Evolutionary conservation across 148 eudicot genomes (phyloP).

Genomic region (Limonium bicolor): DNA sequence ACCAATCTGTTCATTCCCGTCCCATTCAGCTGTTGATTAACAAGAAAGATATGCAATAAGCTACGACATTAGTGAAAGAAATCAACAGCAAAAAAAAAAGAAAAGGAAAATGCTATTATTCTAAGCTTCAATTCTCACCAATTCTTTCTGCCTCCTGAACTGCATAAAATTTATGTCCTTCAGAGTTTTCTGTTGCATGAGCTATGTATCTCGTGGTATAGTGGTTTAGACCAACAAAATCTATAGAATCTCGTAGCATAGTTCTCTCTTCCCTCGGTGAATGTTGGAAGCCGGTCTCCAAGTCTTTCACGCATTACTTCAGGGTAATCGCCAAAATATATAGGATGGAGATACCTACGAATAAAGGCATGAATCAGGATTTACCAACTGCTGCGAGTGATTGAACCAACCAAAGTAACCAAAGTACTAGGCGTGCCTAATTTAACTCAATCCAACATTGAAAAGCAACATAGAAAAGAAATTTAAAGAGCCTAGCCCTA

Average conservation of each 20-base stretch:
- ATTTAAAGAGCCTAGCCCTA: slow-evolving; percentile 42
- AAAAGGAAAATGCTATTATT: no score
- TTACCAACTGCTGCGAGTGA: no score
- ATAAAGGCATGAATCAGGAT: slow-evolving; percentile 1
- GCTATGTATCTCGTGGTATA: slow-evolving; percentile 63
- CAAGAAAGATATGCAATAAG: slow-evolving; percentile 10
- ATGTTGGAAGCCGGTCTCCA: slow-evolving; percentile 51
- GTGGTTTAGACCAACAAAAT: slow-evolving; percentile 68
- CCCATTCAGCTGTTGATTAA: slow-evolving; percentile 69
- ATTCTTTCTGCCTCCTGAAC: slow-evolving; percentile 50
- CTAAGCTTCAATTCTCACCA: slow-evolving; percentile 32
- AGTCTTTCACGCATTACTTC: slow-evolving; percentile 51
- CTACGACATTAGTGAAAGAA: not conserved
- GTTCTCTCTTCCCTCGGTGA: slow-evolving; percentile 43
- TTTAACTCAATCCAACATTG: slow-evolving; percentile 3
- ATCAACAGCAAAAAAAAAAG: no score
- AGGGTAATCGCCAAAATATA: slow-evolving; percentile 70
- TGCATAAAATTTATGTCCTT: slow-evolving; percentile 28
- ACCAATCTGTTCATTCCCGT: slow-evolving; percentile 52
- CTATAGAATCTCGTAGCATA: slow-evolving; percentile 39
- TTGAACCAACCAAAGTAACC: no score
- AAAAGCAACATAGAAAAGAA: slow-evolving; percentile 55
- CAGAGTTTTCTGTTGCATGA: slow-evolving; percentile 21
- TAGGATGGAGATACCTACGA: slow-evolving; percentile 66
- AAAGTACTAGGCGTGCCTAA: no score